A percentile compares a stretch with the other conserved stretches of the same genome.
Conservation (phyloP, 176 grass and related monocot genomes). For the Alloteropsis semialata region DNA sequence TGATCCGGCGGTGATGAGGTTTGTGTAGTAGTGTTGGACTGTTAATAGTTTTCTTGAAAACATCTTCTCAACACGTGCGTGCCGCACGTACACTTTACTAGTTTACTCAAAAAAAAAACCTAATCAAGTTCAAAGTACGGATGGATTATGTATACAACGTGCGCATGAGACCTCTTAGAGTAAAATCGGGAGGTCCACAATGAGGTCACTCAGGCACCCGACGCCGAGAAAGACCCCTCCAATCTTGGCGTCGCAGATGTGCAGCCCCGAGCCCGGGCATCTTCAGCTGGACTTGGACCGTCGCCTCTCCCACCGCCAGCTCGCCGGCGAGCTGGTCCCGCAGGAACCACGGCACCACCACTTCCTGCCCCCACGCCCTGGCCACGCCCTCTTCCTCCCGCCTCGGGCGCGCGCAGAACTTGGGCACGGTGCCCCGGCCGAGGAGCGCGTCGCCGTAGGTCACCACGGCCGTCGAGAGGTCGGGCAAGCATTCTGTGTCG, state of each 20-base stretch:
- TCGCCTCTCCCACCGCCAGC: background rate
- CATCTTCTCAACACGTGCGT: no score
- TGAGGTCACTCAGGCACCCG: background rate
- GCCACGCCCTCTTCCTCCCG: background rate
- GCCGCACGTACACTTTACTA: no score
- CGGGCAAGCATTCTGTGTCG: background rate
- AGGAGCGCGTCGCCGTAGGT: conserved; percentile 15
- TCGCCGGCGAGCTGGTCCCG: conserved; percentile 3
- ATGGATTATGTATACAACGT: no score
- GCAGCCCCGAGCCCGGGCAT: background rate
- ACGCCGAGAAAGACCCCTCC: conserved; percentile 5
- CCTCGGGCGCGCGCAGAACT: background rate
- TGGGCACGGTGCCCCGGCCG: background rate
- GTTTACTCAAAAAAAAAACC: no score
- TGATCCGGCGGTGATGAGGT: no score
- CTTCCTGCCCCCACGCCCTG: conserved; percentile 10
- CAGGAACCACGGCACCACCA: conserved; percentile 19
- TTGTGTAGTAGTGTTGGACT: no score
- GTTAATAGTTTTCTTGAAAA: no score
- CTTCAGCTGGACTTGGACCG: background rate
- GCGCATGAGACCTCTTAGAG: no score
- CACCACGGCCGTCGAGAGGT: background rate
- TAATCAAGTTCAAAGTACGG: no score
- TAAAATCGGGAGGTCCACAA: no score
- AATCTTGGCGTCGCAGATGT: background rate